A percentile compares a stretch with the other conserved stretches of the same genome.
phyloP scores from a whole-genome alignment of 257 asterid genomes.

The Solanum chmielewskii region DNA sequence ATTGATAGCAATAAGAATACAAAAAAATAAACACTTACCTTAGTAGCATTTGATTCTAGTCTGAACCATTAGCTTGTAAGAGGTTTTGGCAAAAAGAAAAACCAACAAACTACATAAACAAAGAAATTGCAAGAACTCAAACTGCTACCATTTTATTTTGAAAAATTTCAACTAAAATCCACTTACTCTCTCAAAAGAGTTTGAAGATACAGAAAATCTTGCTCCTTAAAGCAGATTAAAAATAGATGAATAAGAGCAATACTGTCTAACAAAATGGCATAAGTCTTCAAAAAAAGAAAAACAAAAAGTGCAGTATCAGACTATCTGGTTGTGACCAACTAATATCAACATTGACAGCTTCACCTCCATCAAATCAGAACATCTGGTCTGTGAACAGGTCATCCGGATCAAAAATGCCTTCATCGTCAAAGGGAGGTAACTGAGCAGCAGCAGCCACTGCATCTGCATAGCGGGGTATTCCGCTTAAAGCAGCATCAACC shows the following conservation, averaged over 20 bases:
- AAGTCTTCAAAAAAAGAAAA: neutral
- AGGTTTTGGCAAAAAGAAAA: neutral
- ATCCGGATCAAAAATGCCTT: neutral
- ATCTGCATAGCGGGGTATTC: neutral
- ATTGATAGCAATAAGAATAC: neutral
- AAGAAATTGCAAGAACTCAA: neutral
- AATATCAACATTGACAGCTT: neutral
- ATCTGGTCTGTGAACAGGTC: neutral
- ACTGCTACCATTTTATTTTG: neutral
- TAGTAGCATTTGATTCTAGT: neutral
- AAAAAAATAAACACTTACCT: neutral
- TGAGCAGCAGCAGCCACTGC: neutral
- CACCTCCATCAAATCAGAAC: neutral
- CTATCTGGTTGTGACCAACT: neutral
- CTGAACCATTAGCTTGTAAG: neutral
- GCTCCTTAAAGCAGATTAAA: neutral
- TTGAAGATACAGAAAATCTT: neutral
- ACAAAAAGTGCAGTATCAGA: neutral
- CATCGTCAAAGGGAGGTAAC: neutral
- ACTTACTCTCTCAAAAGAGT: neutral
- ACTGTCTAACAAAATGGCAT: neutral
- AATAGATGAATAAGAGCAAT: neutral
- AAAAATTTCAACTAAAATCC: neutral
- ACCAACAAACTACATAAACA: neutral
- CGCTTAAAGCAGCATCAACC: neutral